Evolutionary conservation across 306 rosid species (phyloP), one percentile per base, ranked within the genome.

Genomic region (Inga laurina): DNA sequence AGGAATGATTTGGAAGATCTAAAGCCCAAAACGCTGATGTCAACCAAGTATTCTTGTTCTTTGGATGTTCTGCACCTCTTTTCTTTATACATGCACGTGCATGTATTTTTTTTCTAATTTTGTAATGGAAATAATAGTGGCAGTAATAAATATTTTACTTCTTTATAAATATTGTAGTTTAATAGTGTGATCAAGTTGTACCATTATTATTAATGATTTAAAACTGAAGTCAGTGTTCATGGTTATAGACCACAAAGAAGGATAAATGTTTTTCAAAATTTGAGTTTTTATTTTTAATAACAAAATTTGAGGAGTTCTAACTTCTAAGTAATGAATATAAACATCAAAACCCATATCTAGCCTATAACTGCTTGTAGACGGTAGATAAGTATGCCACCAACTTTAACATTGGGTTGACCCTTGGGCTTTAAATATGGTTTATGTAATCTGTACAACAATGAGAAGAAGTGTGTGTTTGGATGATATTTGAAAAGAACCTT

Each of bases 21-120:
- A 65, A 65, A 59, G 10, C 43, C 71, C 10, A 32, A 65, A 30
- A 5, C 0, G 21, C 14, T 15, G 11, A 34, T 65, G 39, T 15
- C 39, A 78, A 68, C 34, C 14, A 74, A 74, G 49, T 21, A 30
- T 68, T 14, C 51, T 46, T 61, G 69, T 73, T 75, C 14, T 3
- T 85, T 77, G 27, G 39, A 70, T 65, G 85, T 72, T 51, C 77
- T 66, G 54, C 67, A 7, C 27, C 22, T 16, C 70, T 37, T 62
- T 65, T 22, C 21, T 59, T 76, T 65, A 34, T 84, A 18, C 27
- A 4, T 41, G 45, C 57, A 10, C 37, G 16, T 71, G 24, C 16
- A 9, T 27, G 10, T 68, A 24, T 79, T 13, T 22, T 52, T 14
- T 35, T 37, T 54, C 35, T n/a, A 41, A 3, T n/a, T 39, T 59